Percentiles rank a stretch among this genome's conserved stretches.
Evolutionary conservation across 208 protist genomes (phyloP).

Genomic region (Wallacemonas sp.): DNA sequence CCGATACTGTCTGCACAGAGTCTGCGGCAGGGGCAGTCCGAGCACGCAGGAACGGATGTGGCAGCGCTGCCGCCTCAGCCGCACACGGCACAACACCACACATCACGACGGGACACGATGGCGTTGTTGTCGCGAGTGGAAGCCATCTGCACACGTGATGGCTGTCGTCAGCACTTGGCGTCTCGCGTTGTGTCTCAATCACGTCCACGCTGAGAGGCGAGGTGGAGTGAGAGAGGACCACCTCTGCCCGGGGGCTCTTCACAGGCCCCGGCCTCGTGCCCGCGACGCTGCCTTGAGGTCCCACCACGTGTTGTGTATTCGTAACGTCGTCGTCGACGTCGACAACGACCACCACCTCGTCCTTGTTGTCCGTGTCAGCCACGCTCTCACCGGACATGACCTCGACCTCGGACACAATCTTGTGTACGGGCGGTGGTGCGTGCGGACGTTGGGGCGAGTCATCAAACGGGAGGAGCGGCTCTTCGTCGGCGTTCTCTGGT

Average conservation of each 20-base stretch:
- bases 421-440: not conserved
- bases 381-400: not conserved
- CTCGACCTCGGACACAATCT: too few species aligned
- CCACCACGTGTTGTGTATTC: not conserved
- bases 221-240: not conserved
- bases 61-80: not conserved
- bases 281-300: too few species aligned
- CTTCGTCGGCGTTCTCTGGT: not conserved
- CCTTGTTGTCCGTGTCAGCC: not conserved
- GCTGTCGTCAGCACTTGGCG: too few species aligned
- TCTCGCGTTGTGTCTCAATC: too few species aligned
- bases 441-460: not conserved
- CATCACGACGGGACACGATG: not conserved
- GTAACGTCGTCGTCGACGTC: not conserved
- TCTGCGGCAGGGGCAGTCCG: not conserved
- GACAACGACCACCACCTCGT: not conserved
- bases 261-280: too few species aligned
- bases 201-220: constrained; percentile 13
- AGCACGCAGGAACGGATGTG: not conserved
- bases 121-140: too few species aligned
- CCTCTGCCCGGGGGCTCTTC: not conserved
- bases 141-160: too few species aligned
- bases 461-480: constrained; percentile 1
- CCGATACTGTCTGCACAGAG: not conserved
- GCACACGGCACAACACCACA: not conserved